Percentiles rank a stretch among this genome's conserved stretches.
Conservation (phyloP, 208 protist genomes). For the Giardia duodenalis region DNA sequence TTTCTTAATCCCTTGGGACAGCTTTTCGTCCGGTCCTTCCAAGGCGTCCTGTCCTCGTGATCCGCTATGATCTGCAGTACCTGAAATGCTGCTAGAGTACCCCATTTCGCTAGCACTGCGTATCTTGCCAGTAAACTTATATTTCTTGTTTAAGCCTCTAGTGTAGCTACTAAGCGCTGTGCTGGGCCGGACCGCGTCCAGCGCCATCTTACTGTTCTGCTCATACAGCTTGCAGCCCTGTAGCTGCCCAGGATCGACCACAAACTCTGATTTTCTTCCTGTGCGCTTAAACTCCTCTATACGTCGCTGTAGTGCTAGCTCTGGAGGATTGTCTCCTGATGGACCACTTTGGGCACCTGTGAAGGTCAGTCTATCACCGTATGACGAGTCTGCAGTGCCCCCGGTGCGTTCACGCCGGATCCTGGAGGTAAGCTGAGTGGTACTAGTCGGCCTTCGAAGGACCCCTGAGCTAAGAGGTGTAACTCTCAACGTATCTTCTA, state of each 20-base stretch:
- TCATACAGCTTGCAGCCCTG: slow-evolving; percentile 8
- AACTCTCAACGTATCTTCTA: no score
- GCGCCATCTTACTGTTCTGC: slow-evolving; percentile 2
- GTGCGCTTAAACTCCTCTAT: background rate
- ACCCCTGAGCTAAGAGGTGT: no score
- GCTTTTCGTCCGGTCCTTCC: background rate
- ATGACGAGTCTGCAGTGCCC: background rate
- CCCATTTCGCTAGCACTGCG: background rate
- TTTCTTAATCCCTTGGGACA: background rate
- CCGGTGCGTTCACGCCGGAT: background rate
- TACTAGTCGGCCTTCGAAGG: background rate
- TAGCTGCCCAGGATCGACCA: background rate
- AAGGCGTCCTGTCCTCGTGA: no score
- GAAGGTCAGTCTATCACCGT: background rate
- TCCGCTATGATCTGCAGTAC: no score
- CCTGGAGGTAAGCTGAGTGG: background rate
- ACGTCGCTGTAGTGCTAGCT: background rate
- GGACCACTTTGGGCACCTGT: background rate
- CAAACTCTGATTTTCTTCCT: background rate
- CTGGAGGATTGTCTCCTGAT: background rate
- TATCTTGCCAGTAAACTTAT: background rate
- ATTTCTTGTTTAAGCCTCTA: background rate
- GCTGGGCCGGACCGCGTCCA: background rate
- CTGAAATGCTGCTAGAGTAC: no score
- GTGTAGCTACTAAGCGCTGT: background rate